Conservation (phyloP, 1,284 basidiomycete genomes). For the Ganoderma multipileum region DNA sequence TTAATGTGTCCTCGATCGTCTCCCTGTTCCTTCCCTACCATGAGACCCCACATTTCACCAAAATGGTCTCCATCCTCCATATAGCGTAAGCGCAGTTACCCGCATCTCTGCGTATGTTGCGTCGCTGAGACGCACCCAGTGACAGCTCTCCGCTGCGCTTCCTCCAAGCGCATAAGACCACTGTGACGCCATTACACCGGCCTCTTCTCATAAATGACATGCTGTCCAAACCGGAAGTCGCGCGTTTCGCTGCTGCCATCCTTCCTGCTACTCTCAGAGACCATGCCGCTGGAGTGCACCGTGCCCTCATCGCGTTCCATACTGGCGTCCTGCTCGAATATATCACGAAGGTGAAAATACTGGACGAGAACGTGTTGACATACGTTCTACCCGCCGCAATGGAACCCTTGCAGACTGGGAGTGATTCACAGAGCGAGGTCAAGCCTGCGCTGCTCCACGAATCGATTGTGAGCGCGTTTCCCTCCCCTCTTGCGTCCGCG, state of each 20-base stretch:
- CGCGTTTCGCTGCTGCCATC: constrained; percentile 72
- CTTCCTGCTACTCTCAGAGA: constrained; percentile 66
- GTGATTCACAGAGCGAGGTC: constrained; percentile 19
- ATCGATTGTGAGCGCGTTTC: constrained; percentile 52
- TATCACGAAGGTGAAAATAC: constrained; percentile 58
- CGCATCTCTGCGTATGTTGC: constrained; percentile 2
- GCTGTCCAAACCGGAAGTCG: constrained; percentile 70
- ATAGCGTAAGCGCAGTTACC: constrained; percentile 59
- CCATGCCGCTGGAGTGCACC: constrained; percentile 59
- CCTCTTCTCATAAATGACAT: constrained; percentile 77
- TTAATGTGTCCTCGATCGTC: constrained; percentile 86
- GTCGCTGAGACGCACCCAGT: constrained; percentile 26
- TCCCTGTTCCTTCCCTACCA: constrained; percentile 93
- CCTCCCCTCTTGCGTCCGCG: background rate
- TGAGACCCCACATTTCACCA: constrained; percentile 93
- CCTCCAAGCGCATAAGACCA: constrained; percentile 78
- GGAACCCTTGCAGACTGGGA: constrained; percentile 55
- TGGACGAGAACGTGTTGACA: constrained; percentile 71
- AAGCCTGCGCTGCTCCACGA: constrained; percentile 49
- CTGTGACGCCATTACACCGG: constrained; percentile 75
- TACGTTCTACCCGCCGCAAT: constrained; percentile 68
- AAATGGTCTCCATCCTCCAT: constrained; percentile 89
- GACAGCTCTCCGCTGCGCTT: constrained; percentile 67
- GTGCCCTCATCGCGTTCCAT: constrained; percentile 86
- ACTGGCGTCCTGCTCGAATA: constrained; percentile 84